Evolutionary conservation across 73 alveolate genomes (phyloP).

Genomic region (Stentor roeselii): DNA sequence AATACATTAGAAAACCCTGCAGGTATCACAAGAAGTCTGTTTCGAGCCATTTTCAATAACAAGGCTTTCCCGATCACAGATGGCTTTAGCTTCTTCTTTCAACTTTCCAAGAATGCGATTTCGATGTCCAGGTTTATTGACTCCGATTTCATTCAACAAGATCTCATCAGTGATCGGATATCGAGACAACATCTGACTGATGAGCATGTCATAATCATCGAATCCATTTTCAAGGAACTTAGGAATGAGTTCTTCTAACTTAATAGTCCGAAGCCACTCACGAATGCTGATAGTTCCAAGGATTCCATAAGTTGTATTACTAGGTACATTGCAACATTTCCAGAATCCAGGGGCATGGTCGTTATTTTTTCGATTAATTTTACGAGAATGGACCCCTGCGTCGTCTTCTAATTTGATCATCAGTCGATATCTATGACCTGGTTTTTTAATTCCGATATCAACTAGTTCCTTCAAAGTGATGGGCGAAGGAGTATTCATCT

Average conservation of each 20-base stretch:
- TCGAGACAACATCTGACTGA: neutral
- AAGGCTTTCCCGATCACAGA: neutral
- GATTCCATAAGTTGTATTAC: neutral
- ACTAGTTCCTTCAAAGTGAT: neutral
- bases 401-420: neutral
- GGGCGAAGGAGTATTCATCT: slow-evolving; percentile 18
- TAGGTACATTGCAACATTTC: neutral
- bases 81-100: neutral
- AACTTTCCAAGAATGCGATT: neutral
- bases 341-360: neutral
- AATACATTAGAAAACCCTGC: neutral
- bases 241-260: neutral
- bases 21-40: neutral
- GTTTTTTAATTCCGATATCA: neutral
- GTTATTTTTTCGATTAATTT: neutral
- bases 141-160: neutral
- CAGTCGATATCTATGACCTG: neutral
- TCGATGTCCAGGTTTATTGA: neutral
- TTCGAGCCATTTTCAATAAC: neutral
- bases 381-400: neutral
- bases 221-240: neutral
- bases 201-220: neutral
- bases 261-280: neutral
- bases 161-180: neutral
- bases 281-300: neutral